phyloP scores from a whole-genome alignment of 306 rosid species.

The Lithocarpus polystachyus region DNA sequence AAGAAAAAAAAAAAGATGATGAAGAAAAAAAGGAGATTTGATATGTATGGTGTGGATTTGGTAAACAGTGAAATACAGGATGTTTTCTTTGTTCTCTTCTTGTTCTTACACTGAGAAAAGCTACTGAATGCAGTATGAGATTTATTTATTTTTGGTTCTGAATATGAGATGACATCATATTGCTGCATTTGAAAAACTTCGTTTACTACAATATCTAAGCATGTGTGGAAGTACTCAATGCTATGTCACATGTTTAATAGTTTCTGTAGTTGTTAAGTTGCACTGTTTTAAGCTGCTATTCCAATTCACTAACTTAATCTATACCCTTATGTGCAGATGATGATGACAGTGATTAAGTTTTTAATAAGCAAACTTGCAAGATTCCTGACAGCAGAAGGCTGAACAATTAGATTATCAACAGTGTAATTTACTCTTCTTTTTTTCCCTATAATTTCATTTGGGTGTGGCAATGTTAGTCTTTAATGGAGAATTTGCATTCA shows the following conservation, averaged over 20 bases:
- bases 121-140: neutral
- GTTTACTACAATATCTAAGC: neutral
- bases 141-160: neutral
- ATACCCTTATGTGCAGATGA: slow-evolving; percentile 44
- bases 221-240: neutral
- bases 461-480: slow-evolving; percentile 1
- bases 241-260: neutral
- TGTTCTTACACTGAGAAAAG: neutral
- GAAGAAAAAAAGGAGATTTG: neutral
- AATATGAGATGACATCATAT: neutral
- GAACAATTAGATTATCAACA: slow-evolving; percentile 21
- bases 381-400: slow-evolving; percentile 12
- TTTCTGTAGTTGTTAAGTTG: neutral
- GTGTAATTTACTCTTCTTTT: slow-evolving; percentile 8
- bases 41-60: slow-evolving; percentile 1
- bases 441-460: neutral
- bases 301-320: neutral
- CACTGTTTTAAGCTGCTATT: neutral
- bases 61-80: slow-evolving; percentile 19
- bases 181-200: neutral
- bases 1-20: neutral
- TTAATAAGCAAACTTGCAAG: slow-evolving; percentile 6
- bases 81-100: neutral
- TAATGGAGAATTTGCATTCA: neutral
- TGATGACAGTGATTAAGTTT: slow-evolving; percentile 58